These are phyloP conservation scores for Crucihimalaya himalaica DNA, from an alignment of 345 rosid species.

Conservation along the genomic window DNA sequence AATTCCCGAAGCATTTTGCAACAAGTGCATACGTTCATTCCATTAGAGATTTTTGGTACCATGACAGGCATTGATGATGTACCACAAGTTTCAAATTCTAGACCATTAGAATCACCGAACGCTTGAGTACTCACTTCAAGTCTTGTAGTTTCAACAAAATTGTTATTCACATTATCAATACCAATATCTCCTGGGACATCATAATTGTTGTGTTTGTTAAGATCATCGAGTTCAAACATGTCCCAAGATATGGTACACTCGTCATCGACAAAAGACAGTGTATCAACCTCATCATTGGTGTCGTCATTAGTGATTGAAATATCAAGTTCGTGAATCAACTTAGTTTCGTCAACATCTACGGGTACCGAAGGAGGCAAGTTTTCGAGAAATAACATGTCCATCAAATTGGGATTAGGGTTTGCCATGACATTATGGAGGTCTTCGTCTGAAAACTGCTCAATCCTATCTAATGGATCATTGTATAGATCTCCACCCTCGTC, in stretches of 20 bases:
- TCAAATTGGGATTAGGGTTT: background rate
- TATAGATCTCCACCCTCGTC: background rate
- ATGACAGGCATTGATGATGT: background rate
- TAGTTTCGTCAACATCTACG: background rate
- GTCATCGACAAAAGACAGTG: background rate
- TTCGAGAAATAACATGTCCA: background rate
- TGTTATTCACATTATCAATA: background rate
- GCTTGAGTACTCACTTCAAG: slow-evolving; percentile 25
- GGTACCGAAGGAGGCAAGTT: background rate
- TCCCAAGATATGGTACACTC: background rate
- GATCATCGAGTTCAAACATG: background rate
- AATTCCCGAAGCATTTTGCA: slow-evolving; percentile 16
- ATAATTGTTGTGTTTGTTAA: background rate
- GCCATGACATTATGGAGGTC: background rate
- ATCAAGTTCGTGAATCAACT: background rate
- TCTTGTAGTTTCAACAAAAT: background rate
- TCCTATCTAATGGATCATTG: background rate
- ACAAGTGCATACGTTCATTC: slow-evolving; percentile 2
- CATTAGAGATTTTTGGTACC: background rate
- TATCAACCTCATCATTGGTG: background rate
- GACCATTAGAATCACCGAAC: background rate
- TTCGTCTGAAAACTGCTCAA: background rate
- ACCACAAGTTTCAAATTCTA: slow-evolving; percentile 15
- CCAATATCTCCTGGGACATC: slow-evolving; percentile 1
- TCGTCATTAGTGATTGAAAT: background rate